Evolutionary conservation across 306 rosid genomes (phyloP).

Genomic region (Betula pendula): DNA sequence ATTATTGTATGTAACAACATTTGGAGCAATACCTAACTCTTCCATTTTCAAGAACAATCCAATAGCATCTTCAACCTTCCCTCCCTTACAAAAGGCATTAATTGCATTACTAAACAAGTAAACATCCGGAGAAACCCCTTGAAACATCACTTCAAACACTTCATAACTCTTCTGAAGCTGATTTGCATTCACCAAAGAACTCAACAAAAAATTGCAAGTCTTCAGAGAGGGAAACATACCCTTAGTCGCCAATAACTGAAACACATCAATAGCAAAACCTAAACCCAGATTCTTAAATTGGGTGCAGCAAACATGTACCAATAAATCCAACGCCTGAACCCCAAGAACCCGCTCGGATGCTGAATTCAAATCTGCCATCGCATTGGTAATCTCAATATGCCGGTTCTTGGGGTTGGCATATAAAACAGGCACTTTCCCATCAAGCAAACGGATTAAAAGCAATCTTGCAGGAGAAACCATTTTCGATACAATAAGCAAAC

Average conservation of each 20-base stretch:
- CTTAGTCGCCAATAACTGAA: slow-evolving; percentile 33
- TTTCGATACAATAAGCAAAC: slow-evolving; percentile 52
- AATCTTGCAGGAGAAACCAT: slow-evolving; percentile 50
- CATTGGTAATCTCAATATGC: slow-evolving; percentile 41
- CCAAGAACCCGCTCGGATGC: slow-evolving; percentile 25
- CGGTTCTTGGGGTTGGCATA: slow-evolving; percentile 24
- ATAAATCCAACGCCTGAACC: slow-evolving; percentile 51
- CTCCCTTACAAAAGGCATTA: slow-evolving; percentile 56
- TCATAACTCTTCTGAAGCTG: slow-evolving; percentile 47
- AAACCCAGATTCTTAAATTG: slow-evolving; percentile 48
- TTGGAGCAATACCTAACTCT: slow-evolving; percentile 54
- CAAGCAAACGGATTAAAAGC: slow-evolving; percentile 53
- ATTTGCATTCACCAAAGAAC: slow-evolving; percentile 56
- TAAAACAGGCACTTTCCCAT: slow-evolving; percentile 40
- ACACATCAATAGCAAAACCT: slow-evolving; percentile 44
- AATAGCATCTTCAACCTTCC: slow-evolving; percentile 57
- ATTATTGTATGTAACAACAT: slow-evolving; percentile 67
- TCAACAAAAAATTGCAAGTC: slow-evolving; percentile 54
- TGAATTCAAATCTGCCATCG: slow-evolving; percentile 38
- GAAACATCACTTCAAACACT: slow-evolving; percentile 47
- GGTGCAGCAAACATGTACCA: slow-evolving; percentile 57
- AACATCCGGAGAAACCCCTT: slow-evolving; percentile 49
- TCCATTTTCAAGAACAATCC: slow-evolving; percentile 56
- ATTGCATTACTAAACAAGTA: slow-evolving; percentile 56
- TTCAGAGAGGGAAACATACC: slow-evolving; percentile 49